phyloP scores from a whole-genome alignment of 2,329 filamentous ascomycete genomes.

The Grosmannia penicillata region DNA sequence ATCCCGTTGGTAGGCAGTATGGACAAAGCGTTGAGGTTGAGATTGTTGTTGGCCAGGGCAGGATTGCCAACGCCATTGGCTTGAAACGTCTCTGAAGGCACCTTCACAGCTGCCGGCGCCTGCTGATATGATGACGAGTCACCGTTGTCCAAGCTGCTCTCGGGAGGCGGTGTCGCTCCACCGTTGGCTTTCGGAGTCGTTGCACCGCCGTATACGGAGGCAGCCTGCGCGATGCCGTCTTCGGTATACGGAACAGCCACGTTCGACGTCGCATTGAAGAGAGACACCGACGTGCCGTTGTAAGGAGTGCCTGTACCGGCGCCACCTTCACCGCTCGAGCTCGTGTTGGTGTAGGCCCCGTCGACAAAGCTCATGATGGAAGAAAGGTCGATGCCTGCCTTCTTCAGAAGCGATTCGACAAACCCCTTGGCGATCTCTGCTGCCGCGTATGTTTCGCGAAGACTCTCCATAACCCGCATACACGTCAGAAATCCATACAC shows the following conservation, averaged over 20 bases:
- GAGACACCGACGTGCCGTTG: slow-evolving; percentile 10
- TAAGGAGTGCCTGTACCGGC: slow-evolving; percentile 6
- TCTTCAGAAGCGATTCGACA: slow-evolving; percentile 79
- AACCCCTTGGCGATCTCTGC: slow-evolving; percentile 96
- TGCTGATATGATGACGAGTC: neutral
- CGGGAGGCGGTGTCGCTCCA: slow-evolving; percentile 36
- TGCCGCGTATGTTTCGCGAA: slow-evolving; percentile 80
- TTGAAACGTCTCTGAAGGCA: neutral
- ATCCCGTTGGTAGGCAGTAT: slow-evolving; percentile 21
- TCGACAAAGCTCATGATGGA: slow-evolving; percentile 20
- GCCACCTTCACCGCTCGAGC: slow-evolving; percentile 6
- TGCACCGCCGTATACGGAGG: slow-evolving; percentile 6
- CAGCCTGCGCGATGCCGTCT: slow-evolving; percentile 10
- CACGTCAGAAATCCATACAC: slow-evolving; percentile 77
- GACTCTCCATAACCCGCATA: slow-evolving; percentile 78
- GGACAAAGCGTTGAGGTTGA: slow-evolving; percentile 16
- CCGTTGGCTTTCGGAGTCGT: slow-evolving; percentile 13
- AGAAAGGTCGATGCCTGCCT: slow-evolving; percentile 63
- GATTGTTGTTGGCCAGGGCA: neutral
- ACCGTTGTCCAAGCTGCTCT: slow-evolving; percentile 12
- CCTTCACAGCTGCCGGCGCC: neutral
- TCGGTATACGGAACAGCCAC: slow-evolving; percentile 12
- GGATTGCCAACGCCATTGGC: too few relatives aligned
- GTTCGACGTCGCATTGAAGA: slow-evolving; percentile 11
- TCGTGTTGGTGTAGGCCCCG: slow-evolving; percentile 27